Evolutionary conservation across 768 basidiomycete species (phyloP).

Genomic region (Exsudoporus frostii): DNA sequence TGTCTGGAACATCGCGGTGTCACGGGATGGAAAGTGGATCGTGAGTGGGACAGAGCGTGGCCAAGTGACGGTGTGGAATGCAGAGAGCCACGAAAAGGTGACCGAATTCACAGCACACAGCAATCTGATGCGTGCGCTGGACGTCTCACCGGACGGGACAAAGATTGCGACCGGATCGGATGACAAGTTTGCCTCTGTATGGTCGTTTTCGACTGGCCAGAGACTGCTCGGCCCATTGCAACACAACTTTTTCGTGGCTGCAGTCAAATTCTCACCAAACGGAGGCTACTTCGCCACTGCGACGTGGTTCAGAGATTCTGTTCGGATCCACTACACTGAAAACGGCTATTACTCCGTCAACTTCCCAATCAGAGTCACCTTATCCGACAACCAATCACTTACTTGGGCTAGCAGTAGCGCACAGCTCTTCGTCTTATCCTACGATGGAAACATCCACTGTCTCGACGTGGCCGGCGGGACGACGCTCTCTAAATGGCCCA

Average conservation of each 20-base stretch:
- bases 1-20: no score
- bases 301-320: neutral
- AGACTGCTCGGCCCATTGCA: neutral
- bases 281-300: conserved; percentile 9
- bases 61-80: no score
- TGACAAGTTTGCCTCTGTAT: no score
- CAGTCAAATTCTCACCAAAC: conserved; percentile 10
- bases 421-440: conserved; percentile 2
- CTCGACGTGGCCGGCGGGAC: neutral
- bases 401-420: conserved; percentile 1
- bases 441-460: neutral
- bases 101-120: neutral
- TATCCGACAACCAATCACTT: conserved; percentile 1
- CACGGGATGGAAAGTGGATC: no score
- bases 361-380: neutral
- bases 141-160: no score
- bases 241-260: neutral
- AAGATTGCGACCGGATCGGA: no score
- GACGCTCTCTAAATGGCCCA: conserved; percentile 2
- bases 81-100: neutral
- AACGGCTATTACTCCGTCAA: neutral
- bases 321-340: conserved; percentile 5
- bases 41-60: no score
- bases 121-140: no score
- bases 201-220: no score